Evolutionary conservation across 495 filamentous ascomycete species (phyloP).

Genomic region (Thozetella sp.): DNA sequence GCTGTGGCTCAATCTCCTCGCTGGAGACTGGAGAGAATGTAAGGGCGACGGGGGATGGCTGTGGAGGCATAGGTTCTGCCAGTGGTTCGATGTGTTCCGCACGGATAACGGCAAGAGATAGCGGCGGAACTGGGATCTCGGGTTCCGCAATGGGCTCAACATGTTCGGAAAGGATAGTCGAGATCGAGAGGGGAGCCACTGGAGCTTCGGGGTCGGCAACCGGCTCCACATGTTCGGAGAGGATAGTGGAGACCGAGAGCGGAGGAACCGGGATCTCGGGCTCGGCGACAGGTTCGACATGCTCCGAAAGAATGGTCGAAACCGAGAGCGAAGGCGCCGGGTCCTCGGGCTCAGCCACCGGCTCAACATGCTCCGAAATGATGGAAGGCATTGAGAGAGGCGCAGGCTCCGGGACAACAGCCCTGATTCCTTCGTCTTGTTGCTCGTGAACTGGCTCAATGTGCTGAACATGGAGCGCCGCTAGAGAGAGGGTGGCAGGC

Average conservation of each 20-base stretch:
- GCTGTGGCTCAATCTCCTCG: conserved; percentile 14
- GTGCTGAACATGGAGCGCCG: conserved; percentile 18
- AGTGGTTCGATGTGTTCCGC: conserved; percentile 17
- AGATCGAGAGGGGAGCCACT: conserved; percentile 12
- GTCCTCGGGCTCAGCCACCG: conserved; percentile 16
- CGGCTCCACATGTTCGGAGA: conserved; percentile 16
- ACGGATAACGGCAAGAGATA: conserved; percentile 19
- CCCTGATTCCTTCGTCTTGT: no score
- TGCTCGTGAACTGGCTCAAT: no score
- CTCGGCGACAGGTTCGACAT: conserved; percentile 18
- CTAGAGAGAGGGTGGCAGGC: conserved; percentile 19
- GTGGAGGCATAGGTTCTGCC: background rate
- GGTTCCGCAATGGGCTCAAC: conserved; percentile 14
- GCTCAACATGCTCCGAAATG: conserved; percentile 22
- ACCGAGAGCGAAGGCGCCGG: conserved; percentile 7
- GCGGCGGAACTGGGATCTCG: conserved; percentile 5
- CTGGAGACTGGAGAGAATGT: conserved; percentile 17
- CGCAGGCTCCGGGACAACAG: no score
- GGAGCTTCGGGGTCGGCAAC: conserved; percentile 8
- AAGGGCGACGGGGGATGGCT: conserved; percentile 10
- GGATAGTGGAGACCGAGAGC: conserved; percentile 11
- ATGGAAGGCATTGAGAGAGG: conserved; percentile 19
- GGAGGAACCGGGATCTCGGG: conserved; percentile 10
- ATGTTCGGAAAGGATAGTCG: conserved; percentile 11
- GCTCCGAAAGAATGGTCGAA: conserved; percentile 11